Evolutionary conservation across 306 rosid species (phyloP).

Genomic region (Cicer arietinum): DNA sequence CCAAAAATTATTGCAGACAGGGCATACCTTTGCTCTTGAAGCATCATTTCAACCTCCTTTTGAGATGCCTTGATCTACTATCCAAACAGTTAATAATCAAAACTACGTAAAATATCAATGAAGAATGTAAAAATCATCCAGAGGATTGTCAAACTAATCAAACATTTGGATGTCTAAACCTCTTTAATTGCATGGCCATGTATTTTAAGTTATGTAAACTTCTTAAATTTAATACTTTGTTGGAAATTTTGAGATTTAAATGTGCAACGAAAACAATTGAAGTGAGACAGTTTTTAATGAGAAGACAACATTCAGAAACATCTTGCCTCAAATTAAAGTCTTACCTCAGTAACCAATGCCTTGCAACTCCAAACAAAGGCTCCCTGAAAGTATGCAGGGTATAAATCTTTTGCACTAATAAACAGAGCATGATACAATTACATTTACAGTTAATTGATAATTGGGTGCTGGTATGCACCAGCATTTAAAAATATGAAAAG

Average conservation of each 20-base stretch:
- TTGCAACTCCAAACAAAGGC: conserved; percentile 96
- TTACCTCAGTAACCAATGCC: conserved; percentile 88
- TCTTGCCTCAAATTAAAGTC: conserved; percentile 40
- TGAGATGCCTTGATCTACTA: conserved; percentile 78
- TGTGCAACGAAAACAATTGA: conserved; percentile 31
- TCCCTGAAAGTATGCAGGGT: conserved; percentile 64
- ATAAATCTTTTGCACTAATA: conserved; percentile 39
- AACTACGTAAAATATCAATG: conserved; percentile 35
- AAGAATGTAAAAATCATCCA: conserved; percentile 23
- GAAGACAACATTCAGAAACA: conserved; percentile 29
- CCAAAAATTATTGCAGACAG: conserved; percentile 43
- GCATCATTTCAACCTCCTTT: conserved; percentile 86
- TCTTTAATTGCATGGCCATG: conserved; percentile 3
- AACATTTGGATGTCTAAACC: background rate
- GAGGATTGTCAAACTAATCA: conserved; percentile 24
- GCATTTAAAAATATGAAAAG: conserved; percentile 26
- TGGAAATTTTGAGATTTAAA: conserved; percentile 5
- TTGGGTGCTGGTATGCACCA: conserved; percentile 12
- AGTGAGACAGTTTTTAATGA: background rate
- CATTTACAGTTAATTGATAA: conserved; percentile 15
- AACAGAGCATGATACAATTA: conserved; percentile 23
- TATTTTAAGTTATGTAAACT: conserved; percentile 23
- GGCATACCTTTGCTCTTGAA: conserved; percentile 81
- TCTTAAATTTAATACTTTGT: background rate
- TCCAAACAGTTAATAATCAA: conserved; percentile 43